Evolutionary conservation across 345 rosid genomes (phyloP).

Genomic region (Carallia pectinifolia): DNA sequence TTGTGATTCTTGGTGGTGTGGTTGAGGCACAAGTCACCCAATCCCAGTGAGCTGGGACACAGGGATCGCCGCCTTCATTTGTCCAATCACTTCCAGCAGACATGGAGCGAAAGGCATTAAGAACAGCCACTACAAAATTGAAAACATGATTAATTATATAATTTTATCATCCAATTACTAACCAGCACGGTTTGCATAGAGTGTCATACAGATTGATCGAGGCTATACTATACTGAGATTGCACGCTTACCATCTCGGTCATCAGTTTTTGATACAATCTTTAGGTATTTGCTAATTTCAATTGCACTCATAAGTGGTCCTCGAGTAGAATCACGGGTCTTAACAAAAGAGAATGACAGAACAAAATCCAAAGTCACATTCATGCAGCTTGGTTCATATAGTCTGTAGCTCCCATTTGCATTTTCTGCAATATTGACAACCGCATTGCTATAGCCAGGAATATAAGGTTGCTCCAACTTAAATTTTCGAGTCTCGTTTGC

Average conservation of each 20-base stretch:
- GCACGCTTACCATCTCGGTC: conserved; percentile 59
- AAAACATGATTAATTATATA: conserved; percentile 8
- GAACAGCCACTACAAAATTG: conserved; percentile 52
- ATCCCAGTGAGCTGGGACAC: conserved; percentile 75
- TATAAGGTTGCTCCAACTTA: conserved; percentile 60
- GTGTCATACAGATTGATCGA: too few species aligned
- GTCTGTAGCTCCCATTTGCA: conserved; percentile 84
- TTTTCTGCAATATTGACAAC: conserved; percentile 92
- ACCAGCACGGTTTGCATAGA: not conserved
- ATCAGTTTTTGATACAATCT: conserved; percentile 60
- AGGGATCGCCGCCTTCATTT: conserved; percentile 89
- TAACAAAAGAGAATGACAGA: conserved; percentile 67
- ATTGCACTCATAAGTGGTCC: conserved; percentile 94
- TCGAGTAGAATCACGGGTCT: conserved; percentile 73
- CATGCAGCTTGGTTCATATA: conserved; percentile 98
- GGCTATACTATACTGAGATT: not conserved
- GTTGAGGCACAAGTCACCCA: conserved; percentile 77
- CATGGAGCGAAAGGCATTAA: conserved; percentile 53
- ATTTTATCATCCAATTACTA: too few species aligned
- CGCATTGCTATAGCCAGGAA: conserved; percentile 77
- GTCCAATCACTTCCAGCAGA: conserved; percentile 51
- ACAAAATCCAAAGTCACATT: conserved; percentile 73
- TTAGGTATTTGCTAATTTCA: conserved; percentile 80
- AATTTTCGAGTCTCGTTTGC: conserved; percentile 76
- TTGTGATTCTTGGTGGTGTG: conserved; percentile 77